phyloP scores from a whole-genome alignment of 2,329 filamentous ascomycete species.

The Pseudogymnoascus sp. region DNA sequence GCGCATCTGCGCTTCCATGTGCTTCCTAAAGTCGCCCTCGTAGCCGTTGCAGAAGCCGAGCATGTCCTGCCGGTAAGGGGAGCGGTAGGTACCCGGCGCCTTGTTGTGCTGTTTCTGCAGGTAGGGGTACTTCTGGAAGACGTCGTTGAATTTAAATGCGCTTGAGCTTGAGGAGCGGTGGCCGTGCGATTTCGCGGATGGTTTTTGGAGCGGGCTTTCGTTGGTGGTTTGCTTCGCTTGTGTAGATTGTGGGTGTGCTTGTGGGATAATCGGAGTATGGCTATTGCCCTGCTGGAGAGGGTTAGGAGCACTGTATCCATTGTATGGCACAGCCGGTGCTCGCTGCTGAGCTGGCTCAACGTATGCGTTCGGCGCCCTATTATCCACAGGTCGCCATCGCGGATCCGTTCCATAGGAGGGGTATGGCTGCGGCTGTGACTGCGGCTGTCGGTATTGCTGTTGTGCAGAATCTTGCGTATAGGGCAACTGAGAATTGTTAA shows the following conservation, averaged over 20 bases:
- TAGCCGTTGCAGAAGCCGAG: conserved; percentile 57
- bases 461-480: conserved; percentile 24
- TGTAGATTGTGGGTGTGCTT: not conserved
- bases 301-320: not conserved
- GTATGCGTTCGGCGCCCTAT: not conserved
- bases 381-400: conserved; percentile 16
- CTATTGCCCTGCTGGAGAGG: not conserved
- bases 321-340: not conserved
- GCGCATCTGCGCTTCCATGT: conserved; percentile 17
- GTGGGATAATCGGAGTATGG: not conserved
- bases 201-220: not conserved
- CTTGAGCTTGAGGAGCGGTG: not conserved
- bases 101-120: conserved; percentile 55
- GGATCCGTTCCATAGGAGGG: conserved; percentile 26
- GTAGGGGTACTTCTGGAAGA: conserved; percentile 34
- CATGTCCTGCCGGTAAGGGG: conserved; percentile 47
- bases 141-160: not conserved
- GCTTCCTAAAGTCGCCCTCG: conserved; percentile 36
- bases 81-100: conserved; percentile 49
- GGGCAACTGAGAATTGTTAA: conserved; percentile 28
- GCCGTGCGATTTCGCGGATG: not conserved
- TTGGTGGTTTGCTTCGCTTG: not conserved
- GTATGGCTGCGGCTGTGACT: conserved; percentile 14
- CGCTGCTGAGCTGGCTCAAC: not conserved
- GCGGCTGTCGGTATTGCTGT: conserved; percentile 13